phyloP scores from a whole-genome alignment of 2,329 filamentous ascomycete species.

The Talaromyces atroroseus region DNA sequence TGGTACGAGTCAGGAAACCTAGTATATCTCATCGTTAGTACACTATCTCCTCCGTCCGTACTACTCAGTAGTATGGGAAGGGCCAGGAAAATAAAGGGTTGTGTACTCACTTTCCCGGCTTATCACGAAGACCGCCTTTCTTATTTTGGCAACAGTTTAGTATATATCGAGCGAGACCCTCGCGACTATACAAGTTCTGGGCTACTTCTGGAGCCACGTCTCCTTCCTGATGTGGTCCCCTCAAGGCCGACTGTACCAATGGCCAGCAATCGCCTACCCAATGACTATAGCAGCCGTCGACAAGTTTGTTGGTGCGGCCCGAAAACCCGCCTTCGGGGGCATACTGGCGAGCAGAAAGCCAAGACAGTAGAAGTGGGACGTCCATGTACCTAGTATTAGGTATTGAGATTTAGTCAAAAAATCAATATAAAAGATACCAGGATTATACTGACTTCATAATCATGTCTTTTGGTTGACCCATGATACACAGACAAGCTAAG shows the following conservation, averaged over 20 bases:
- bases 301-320: constrained; percentile 93
- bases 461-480: constrained; percentile 70
- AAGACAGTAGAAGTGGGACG: constrained; percentile 69
- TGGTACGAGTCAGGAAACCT: constrained; percentile 84
- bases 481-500: constrained; percentile 77
- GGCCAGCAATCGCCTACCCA: constrained; percentile 97
- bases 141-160: constrained; percentile 78
- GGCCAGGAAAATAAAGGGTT: constrained; percentile 4
- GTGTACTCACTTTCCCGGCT: constrained; percentile 72
- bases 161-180: constrained; percentile 84
- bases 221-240: constrained; percentile 41
- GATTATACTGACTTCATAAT: constrained; percentile 59
- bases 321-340: constrained; percentile 88
- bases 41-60: no score
- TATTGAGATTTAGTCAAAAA: not conserved
- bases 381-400: constrained; percentile 60
- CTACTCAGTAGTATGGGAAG: constrained; percentile 6
- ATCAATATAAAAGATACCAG: not conserved
- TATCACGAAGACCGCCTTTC: constrained; percentile 81
- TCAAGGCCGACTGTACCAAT: constrained; percentile 72
- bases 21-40: constrained; percentile 7
- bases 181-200: constrained; percentile 63
- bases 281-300: constrained; percentile 96
- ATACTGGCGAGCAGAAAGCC: constrained; percentile 86
- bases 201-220: constrained; percentile 20